Conservation (phyloP, 108 stramenopile species). For the Skeletonema menzelii region DNA sequence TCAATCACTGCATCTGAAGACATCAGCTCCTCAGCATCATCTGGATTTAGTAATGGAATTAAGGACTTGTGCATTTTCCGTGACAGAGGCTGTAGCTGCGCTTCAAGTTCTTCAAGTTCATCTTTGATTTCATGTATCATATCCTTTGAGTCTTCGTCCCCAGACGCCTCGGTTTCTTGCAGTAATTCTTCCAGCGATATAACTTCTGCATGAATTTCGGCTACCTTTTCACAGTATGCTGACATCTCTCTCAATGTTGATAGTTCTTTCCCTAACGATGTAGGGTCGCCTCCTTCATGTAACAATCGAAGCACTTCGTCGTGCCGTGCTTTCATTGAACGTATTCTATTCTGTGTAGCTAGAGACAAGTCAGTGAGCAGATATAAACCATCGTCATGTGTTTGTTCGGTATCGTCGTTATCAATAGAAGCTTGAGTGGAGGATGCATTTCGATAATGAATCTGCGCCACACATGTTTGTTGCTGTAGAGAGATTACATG, state of each 20-base stretch:
- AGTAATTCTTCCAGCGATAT: slow-evolving; percentile 55
- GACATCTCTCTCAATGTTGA: slow-evolving; percentile 51
- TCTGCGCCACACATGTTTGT: not conserved
- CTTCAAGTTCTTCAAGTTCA: slow-evolving; percentile 11
- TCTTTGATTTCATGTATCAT: slow-evolving; percentile 51
- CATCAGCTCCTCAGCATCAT: slow-evolving; percentile 52
- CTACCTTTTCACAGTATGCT: slow-evolving; percentile 40
- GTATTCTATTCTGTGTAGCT: slow-evolving; percentile 44
- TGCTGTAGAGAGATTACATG: not conserved
- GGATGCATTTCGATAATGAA: not conserved
- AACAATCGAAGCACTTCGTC: slow-evolving; percentile 49
- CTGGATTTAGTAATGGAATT: slow-evolving; percentile 69
- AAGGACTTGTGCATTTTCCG: slow-evolving; percentile 55
- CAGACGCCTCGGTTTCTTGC: slow-evolving; percentile 46
- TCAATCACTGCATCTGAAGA: slow-evolving; percentile 87
- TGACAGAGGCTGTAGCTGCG: slow-evolving; percentile 30
- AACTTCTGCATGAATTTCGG: slow-evolving; percentile 49
- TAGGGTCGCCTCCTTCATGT: slow-evolving; percentile 45
- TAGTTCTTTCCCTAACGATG: slow-evolving; percentile 66
- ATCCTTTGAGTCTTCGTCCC: slow-evolving; percentile 54
- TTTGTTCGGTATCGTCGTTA: not conserved
- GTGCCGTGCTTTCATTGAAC: slow-evolving; percentile 55
- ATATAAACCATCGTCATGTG: slow-evolving; percentile 11
- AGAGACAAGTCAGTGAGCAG: slow-evolving; percentile 22
- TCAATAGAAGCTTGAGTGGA: not conserved